phyloP scores from a whole-genome alignment of 73 alveolate genomes.

The Effrenium voratum region DNA sequence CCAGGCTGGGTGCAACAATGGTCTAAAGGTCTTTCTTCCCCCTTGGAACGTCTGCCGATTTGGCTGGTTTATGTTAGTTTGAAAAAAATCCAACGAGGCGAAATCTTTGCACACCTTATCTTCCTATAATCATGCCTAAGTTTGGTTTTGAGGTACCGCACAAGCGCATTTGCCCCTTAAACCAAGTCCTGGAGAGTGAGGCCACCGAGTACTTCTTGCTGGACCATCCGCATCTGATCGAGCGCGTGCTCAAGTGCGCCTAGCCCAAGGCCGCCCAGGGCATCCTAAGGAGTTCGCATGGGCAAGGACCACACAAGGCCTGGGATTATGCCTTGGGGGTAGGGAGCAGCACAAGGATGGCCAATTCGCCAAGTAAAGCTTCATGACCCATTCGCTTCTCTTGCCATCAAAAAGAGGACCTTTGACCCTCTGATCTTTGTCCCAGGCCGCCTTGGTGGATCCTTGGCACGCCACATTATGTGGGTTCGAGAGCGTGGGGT shows the following conservation, averaged over 20 bases:
- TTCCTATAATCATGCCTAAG: no score
- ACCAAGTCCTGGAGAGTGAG: background rate
- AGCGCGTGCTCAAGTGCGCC: conserved; percentile 86
- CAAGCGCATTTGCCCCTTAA: background rate
- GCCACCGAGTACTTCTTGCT: conserved; percentile 34
- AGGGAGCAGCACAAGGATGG: background rate
- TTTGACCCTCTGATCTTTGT: no score
- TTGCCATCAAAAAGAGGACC: background rate
- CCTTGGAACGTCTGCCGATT: no score
- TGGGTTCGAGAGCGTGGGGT: no score
- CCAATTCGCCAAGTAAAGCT: background rate
- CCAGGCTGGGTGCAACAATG: no score
- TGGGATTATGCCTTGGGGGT: background rate
- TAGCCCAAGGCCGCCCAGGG: background rate
- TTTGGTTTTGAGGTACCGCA: no score
- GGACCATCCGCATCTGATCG: conserved; percentile 66
- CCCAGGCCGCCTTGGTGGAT: no score
- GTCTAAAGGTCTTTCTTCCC: no score
- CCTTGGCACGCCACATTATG: no score
- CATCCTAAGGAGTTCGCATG: background rate
- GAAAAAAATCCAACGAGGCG: no score
- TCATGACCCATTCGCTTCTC: background rate
- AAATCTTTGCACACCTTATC: no score
- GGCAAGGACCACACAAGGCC: background rate
- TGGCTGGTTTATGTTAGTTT: no score